Evolutionary conservation across 257 asterid genomes (phyloP), one percentile per base, ranked within the genome.

Genomic region (Solanum microdontum): DNA sequence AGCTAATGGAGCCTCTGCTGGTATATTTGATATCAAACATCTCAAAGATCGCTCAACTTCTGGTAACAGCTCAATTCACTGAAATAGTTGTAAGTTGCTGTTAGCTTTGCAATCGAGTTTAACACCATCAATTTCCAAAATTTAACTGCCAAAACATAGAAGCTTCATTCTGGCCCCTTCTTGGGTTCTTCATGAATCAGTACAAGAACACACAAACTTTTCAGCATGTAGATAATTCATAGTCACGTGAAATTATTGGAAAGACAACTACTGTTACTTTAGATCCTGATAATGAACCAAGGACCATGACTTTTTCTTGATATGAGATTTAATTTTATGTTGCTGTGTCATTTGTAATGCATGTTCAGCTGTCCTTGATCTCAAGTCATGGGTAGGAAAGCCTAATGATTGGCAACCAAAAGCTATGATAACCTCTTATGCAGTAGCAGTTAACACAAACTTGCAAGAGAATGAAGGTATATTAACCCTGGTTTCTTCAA

Each of bases 391-490:
- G 99, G 91, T 90, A 75, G 98, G 98, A 51, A 92, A 92, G 89
- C 73, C 89, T 84, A 90, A 89, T 28, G 99, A 97, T 89, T 95
- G 96, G 99, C 98, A 94, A 86, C 99, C 99, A 74, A 96, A 95
- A 92, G 94, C 98, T 32, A 89, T 90, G 94, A 79, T 92, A 87
- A 88, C 99, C 87, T 93, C 89, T 86, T 94, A 94, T 86, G 96
- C 97, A 36, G 99, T 93, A 26, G 99, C 98, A 87, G 93, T 96
- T 60, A 93, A 93, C 92, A 95, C 99, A 91, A 94, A 95, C 89
- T 91, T 97, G 91, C 99, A 94, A 90, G 93, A 91, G 84, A 97
- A 97, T 91, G 98, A 97, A 85, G 99, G 99, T 97, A 92, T 87
- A 68, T 43, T 75, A 66, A 37, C 87, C 36, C 68, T 40, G 36